Conservation (phyloP, 2,329 filamentous ascomycete genomes). For the Ambrosiella cleistominuta region DNA sequence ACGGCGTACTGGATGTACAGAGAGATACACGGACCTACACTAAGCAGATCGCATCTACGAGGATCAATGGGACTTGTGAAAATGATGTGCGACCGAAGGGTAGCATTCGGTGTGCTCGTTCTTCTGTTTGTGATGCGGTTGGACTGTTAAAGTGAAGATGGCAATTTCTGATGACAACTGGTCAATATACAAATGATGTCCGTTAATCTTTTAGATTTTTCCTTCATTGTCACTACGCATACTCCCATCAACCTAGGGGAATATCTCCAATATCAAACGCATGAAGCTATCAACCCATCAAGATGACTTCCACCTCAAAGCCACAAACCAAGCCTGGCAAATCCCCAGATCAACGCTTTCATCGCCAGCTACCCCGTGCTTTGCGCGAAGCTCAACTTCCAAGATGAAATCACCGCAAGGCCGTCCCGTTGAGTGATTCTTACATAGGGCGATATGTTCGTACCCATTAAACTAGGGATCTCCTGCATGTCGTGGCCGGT, state of each 20-base stretch:
- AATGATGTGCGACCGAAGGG: not conserved
- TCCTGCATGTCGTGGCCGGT: not conserved
- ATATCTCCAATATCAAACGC: not conserved
- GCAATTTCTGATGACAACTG: too few relatives aligned
- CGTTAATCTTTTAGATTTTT: too few relatives aligned
- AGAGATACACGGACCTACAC: not conserved
- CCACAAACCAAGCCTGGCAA: not conserved
- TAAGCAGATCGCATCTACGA: not conserved
- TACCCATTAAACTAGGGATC: not conserved
- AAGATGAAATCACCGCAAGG: not conserved
- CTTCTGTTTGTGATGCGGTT: too few relatives aligned
- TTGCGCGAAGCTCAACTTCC: not conserved
- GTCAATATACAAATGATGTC: too few relatives aligned
- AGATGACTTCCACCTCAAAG: not conserved
- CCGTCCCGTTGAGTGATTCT: too few relatives aligned
- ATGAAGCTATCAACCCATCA: not conserved
- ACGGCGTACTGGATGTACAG: too few relatives aligned
- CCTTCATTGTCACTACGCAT: too few relatives aligned
- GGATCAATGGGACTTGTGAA: not conserved
- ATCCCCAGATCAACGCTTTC: not conserved
- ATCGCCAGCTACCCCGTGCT: not conserved
- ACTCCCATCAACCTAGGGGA: too few relatives aligned
- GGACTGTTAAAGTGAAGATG: too few relatives aligned
- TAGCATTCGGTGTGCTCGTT: not conserved
- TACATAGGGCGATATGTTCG: not conserved